Evolutionary conservation across 768 basidiomycete species (phyloP).

Genomic region (Psilocybe azurescens): DNA sequence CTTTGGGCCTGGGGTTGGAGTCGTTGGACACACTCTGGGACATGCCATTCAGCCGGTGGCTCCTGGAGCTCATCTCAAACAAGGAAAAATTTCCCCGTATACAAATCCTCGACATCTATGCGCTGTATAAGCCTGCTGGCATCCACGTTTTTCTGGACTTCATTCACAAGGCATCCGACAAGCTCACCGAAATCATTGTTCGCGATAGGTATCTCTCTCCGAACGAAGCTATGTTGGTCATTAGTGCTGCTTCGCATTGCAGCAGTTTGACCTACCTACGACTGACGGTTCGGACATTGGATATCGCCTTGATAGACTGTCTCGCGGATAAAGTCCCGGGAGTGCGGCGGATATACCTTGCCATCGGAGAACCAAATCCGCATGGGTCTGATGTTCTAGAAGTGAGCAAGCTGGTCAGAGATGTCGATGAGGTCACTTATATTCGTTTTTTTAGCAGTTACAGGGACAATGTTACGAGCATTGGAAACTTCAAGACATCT

Average conservation of each 20-base stretch:
- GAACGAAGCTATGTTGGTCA: constrained; percentile 32
- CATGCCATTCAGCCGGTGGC: neutral
- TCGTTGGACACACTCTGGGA: neutral
- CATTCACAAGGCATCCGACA: constrained; percentile 33
- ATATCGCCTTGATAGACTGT: constrained; percentile 34
- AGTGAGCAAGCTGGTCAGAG: constrained; percentile 6
- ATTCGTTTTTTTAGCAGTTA: constrained; percentile 12
- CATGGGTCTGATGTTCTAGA: constrained; percentile 7
- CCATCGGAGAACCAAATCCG: constrained; percentile 27
- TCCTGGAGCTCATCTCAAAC: neutral
- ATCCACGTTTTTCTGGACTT: constrained; percentile 36
- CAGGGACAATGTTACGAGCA: constrained; percentile 26
- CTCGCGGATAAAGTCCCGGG: constrained; percentile 33
- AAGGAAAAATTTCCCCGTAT: neutral
- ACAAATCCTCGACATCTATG: constrained; percentile 33
- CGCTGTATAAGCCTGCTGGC: constrained; percentile 35
- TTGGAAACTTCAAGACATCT: constrained; percentile 40
- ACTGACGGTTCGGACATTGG: constrained; percentile 36
- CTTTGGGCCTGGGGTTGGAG: neutral
- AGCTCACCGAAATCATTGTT: constrained; percentile 38
- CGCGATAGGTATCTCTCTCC: constrained; percentile 42
- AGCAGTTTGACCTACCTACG: constrained; percentile 32
- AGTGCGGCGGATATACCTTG: constrained; percentile 32
- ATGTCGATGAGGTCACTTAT: neutral
- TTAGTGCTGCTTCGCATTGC: constrained; percentile 26